These are phyloP conservation scores for Nepenthes alata DNA, from an alignment of 179 eudicot species.

Conservation along the genomic window DNA sequence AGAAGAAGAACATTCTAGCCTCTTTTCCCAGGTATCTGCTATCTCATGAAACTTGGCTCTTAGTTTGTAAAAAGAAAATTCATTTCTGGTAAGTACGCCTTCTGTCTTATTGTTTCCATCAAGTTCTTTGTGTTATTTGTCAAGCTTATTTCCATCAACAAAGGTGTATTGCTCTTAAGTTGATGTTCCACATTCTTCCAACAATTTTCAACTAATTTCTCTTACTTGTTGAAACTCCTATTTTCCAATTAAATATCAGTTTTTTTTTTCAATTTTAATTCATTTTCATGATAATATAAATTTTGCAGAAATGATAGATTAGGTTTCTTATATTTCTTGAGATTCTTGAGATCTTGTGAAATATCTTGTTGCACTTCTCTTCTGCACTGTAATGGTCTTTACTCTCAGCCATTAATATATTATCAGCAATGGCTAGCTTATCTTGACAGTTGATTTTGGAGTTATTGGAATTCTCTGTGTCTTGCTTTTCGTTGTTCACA, in stretches of 20 bases:
- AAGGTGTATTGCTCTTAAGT: too few relatives aligned
- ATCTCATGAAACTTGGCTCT: conserved; percentile 1
- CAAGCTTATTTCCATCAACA: too few relatives aligned
- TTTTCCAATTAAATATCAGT: too few relatives aligned
- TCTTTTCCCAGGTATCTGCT: conserved; percentile 57
- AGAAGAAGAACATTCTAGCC: conserved; percentile 65
- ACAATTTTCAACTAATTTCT: too few relatives aligned
- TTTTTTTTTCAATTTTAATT: too few relatives aligned
- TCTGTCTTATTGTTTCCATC: not conserved
- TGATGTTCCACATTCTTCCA: too few relatives aligned
- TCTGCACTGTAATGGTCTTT: not conserved
- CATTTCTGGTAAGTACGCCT: not conserved
- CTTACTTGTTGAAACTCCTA: too few relatives aligned
- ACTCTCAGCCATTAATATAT: not conserved
- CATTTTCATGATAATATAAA: too few relatives aligned
- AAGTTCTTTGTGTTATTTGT: too few relatives aligned
- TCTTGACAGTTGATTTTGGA: conserved; percentile 61
- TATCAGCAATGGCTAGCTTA: not conserved
- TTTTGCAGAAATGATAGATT: too few relatives aligned
- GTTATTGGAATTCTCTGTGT: conserved; percentile 49
- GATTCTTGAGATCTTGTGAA: too few relatives aligned
- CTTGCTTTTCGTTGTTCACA: conserved; percentile 48
- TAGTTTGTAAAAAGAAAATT: not conserved
- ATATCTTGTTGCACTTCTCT: not conserved
- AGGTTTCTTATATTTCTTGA: too few relatives aligned